Evolutionary conservation across 1,139 yeast genomes (phyloP), one percentile per base, ranked within the genome.

Genomic region (Kodamaea sp.): DNA sequence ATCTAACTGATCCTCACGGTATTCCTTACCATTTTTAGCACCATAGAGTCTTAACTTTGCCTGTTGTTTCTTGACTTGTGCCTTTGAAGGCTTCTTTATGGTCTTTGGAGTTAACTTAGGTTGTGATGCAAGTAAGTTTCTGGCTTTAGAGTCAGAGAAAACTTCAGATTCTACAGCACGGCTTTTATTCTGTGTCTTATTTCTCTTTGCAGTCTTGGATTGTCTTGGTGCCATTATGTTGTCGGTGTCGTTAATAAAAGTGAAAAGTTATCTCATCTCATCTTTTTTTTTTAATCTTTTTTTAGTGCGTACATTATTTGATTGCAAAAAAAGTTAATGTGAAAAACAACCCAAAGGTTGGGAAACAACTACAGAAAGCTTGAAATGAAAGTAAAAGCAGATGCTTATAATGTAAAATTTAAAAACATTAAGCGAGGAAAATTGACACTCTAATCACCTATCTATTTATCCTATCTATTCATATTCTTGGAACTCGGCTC

Each of bases 1-100:
- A 31, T 82, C 78, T 33, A 90, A 70, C 53, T 88, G 95, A 43
- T 80, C 81, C 52, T 89, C 97, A 24, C 79, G 70, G 58, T 83
- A 88, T 37, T 73, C 79, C 49, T 76, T 77, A 32, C 78, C 78
- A 54, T 79, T 81, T 55, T 78, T 76, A 37, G 81, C 78, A 20
- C 94, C 94, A 53, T 84, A 84, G 38, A 84, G 67, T 56, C 85
- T 73, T 37, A 78, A 68, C 47, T 70, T 71, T 30, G 80, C 77
- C 48, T 83, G 82, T 52, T 81, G 84, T 50, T 83, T 83, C 62
- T 81, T 82, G 31, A 79, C 75, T 31, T 68, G 69, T 8, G 63
- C 63, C 48, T 80, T 81, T 23, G 70, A 66, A 31, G 75, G 73
- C 49, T 75, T 72, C 28, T 71, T 73, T 33, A 63, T 70, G 2